These are phyloP conservation scores for Colletotrichum tabaci DNA, from an alignment of 2,329 filamentous ascomycete species.

Conservation along the genomic window DNA sequence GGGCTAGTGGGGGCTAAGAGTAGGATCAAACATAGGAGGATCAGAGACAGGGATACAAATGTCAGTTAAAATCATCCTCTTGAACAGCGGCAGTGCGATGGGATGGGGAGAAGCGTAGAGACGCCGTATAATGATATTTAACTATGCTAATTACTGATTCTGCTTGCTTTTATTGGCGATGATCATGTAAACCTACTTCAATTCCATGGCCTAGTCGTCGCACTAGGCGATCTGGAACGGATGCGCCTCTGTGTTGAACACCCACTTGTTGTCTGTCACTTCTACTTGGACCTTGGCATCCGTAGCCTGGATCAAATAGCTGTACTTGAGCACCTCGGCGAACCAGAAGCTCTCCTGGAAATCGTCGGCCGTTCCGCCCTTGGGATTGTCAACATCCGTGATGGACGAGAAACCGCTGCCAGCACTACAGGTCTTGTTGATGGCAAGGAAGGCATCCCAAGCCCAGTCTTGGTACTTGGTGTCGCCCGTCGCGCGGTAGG, in stretches of 20 bases:
- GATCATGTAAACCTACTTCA: neutral
- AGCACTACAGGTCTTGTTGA: slow-evolving; percentile 74
- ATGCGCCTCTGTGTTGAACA: slow-evolving; percentile 67
- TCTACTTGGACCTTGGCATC: slow-evolving; percentile 71
- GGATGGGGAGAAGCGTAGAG: neutral
- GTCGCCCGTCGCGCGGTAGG: slow-evolving; percentile 84
- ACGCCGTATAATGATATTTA: slow-evolving; percentile 20
- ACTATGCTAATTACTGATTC: slow-evolving; percentile 19
- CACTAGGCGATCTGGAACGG: slow-evolving; percentile 51
- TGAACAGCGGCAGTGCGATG: no score
- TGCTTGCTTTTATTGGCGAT: neutral
- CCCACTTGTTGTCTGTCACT: slow-evolving; percentile 62
- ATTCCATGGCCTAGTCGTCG: neutral
- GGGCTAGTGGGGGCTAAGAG: no score
- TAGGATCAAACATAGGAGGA: no score
- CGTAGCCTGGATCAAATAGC: slow-evolving; percentile 78
- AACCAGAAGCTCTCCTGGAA: slow-evolving; percentile 92
- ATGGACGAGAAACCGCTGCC: slow-evolving; percentile 79
- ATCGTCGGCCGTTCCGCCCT: slow-evolving; percentile 75
- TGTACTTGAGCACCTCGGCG: slow-evolving; percentile 89
- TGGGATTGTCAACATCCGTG: slow-evolving; percentile 73
- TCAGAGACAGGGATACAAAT: no score
- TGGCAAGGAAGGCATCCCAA: slow-evolving; percentile 82
- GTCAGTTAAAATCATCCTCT: no score
- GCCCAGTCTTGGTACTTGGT: slow-evolving; percentile 86